Conservation (phyloP, 768 basidiomycete species). For the Vararia minispora region DNA sequence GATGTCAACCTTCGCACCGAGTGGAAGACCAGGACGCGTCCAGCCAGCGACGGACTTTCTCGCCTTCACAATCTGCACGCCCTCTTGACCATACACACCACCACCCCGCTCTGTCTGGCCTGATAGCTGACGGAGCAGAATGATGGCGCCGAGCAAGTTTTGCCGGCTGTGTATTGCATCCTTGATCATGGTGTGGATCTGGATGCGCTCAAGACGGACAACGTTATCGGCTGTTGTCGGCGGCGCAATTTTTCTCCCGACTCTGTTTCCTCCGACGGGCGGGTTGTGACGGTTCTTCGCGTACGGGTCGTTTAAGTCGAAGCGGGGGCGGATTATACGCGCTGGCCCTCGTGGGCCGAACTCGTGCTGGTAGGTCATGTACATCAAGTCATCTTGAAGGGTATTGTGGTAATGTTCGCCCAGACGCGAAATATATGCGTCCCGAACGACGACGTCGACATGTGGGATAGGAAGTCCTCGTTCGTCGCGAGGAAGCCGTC, state of each 20-base stretch:
- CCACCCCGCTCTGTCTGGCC: conserved; percentile 73
- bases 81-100: conserved; percentile 55
- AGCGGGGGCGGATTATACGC: conserved; percentile 52
- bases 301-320: conserved; percentile 76
- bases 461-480: conserved; percentile 67
- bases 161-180: conserved; percentile 61
- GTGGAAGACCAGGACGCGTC: conserved; percentile 73
- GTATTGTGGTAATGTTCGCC: conserved; percentile 77
- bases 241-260: conserved; percentile 58
- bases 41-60: conserved; percentile 67
- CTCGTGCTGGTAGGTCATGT: conserved; percentile 86
- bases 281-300: conserved; percentile 67
- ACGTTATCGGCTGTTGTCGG: conserved; percentile 59
- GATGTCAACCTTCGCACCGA: conserved; percentile 85
- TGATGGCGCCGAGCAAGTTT: conserved; percentile 73
- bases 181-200: conserved; percentile 80
- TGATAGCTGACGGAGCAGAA: conserved; percentile 78
- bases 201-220: conserved; percentile 70
- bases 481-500: conserved; percentile 38
- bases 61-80: conserved; percentile 69
- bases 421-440: conserved; percentile 63
- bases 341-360: conserved; percentile 38
- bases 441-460: conserved; percentile 51
- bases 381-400: conserved; percentile 82
- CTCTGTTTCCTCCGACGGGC: conserved; percentile 55